Conservation (phyloP, 73 alveolate genomes). For the Stentor roeselii region DNA sequence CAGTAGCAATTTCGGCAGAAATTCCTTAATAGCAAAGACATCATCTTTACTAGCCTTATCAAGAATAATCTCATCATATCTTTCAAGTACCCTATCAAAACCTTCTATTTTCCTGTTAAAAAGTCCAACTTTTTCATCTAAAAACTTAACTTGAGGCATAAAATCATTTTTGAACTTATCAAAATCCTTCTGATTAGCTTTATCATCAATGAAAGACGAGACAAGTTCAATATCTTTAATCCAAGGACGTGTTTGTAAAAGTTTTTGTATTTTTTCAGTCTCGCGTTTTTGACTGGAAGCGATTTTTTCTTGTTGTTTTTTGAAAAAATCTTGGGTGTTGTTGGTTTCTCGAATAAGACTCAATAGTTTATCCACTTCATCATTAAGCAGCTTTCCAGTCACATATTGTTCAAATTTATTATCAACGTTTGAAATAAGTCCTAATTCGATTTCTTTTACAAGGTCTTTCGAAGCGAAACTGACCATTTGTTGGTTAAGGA, state of each 20-base stretch:
- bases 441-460: slow-evolving; percentile 1
- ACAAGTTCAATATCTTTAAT: neutral
- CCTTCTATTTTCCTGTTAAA: neutral
- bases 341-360: neutral
- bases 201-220: neutral
- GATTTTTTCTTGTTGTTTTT: neutral
- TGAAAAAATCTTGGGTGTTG: neutral
- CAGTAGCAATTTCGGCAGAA: neutral
- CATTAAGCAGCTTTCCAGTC: neutral
- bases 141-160: slow-evolving; percentile 5
- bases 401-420: neutral
- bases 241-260: neutral
- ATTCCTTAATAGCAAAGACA: neutral
- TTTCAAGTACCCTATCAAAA: neutral
- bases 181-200: neutral
- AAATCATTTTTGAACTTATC: neutral
- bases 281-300: neutral
- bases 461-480: slow-evolving; percentile 10
- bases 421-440: neutral
- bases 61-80: neutral
- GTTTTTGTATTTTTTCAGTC: neutral
- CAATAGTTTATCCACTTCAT: neutral
- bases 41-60: slow-evolving; percentile 20
- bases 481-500: neutral
- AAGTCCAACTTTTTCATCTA: slow-evolving; percentile 6